Percentiles rank a stretch among this genome's conserved stretches.
These are phyloP conservation scores for Olyra latifolia DNA, from an alignment of 176 grass and related monocot genomes.

Conservation along the genomic window DNA sequence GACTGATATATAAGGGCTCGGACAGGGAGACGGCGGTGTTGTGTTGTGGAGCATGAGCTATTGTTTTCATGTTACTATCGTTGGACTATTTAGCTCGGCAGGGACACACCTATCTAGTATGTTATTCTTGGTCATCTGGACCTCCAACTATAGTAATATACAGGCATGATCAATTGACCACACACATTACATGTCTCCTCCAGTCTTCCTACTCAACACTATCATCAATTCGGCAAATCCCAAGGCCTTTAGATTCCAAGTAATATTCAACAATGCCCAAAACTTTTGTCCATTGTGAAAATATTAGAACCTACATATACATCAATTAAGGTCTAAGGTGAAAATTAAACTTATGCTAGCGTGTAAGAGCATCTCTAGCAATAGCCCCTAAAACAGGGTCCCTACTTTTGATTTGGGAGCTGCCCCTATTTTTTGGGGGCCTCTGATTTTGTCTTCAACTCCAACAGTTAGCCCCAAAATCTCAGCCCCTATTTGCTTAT, in stretches of 20 bases:
- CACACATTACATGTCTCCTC: slow-evolving; percentile 62
- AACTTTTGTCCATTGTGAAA: slow-evolving; percentile 93
- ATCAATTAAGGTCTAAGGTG: not conserved
- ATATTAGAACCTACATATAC: slow-evolving; percentile 76
- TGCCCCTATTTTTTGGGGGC: too few species aligned
- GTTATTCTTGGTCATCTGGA: too few species aligned
- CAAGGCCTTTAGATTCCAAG: slow-evolving; percentile 60
- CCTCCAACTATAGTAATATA: slow-evolving; percentile 1
- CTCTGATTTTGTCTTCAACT: too few species aligned
- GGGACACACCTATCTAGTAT: not conserved
- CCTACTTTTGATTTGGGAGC: too few species aligned
- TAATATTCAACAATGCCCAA: slow-evolving; percentile 91
- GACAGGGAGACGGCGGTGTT: not conserved
- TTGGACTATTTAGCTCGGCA: not conserved
- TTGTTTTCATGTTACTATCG: not conserved
- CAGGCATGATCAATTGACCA: not conserved
- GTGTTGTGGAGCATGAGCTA: not conserved
- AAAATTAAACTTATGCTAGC: not conserved
- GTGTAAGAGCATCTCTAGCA: too few species aligned
- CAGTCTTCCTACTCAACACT: slow-evolving; percentile 68
- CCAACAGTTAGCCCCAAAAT: too few species aligned
- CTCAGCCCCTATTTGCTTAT: too few species aligned
- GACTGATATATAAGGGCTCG: too few species aligned
- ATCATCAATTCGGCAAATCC: slow-evolving; percentile 90
- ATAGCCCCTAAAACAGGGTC: too few species aligned